Conservation (phyloP, 208 protist species). For the Trypanosoma caninum region DNA sequence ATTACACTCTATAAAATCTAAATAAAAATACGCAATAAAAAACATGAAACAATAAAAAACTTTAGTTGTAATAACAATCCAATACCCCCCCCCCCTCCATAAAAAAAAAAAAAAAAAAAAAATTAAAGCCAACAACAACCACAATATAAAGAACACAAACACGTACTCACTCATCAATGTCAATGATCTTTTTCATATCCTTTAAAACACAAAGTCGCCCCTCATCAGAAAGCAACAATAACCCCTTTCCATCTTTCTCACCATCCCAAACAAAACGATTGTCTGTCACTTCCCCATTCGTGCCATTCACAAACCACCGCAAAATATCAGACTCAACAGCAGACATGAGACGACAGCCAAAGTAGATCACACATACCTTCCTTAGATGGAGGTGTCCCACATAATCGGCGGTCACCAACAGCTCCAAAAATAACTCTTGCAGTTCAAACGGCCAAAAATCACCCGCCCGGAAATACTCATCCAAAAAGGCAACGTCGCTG, state of each 20-base stretch:
- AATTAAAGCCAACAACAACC: slow-evolving; percentile 1
- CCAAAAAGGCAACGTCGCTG: slow-evolving; percentile 23
- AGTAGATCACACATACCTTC: slow-evolving; percentile 38
- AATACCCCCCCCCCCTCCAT: too few relatives aligned
- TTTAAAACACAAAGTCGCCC: slow-evolving; percentile 14
- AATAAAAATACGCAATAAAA: background rate
- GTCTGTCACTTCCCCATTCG: background rate
- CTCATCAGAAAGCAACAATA: slow-evolving; percentile 14
- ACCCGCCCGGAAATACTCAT: slow-evolving; percentile 5
- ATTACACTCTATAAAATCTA: too few relatives aligned
- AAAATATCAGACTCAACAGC: slow-evolving; percentile 49
- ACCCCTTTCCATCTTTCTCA: background rate
- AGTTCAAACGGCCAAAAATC: background rate
- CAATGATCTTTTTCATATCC: slow-evolving; percentile 18
- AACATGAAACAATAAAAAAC: background rate
- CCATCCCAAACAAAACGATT: background rate
- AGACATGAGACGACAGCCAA: slow-evolving; percentile 60
- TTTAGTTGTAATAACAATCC: too few relatives aligned
- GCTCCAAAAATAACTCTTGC: slow-evolving; percentile 49
- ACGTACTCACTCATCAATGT: slow-evolving; percentile 16
- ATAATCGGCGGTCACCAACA: slow-evolving; percentile 56
- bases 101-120: background rate
- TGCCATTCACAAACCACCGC: slow-evolving; percentile 24
- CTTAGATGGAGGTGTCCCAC: slow-evolving; percentile 40
- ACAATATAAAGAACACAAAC: background rate